Base-by-base conservation (phyloP, 805 yeast species). In the Candida nitratophila region DNA sequence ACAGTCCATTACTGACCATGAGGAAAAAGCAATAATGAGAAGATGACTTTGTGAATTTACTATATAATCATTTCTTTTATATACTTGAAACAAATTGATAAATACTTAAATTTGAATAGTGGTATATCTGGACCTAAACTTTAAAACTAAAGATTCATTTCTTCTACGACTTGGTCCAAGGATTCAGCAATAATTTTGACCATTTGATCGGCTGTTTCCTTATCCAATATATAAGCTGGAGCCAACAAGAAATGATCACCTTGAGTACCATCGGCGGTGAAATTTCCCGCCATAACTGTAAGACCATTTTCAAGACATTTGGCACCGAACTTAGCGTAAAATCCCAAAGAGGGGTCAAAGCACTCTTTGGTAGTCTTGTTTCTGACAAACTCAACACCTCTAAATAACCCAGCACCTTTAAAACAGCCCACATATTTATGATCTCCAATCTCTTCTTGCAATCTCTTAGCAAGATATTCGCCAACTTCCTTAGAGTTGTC, bases 371-470 rank as follows among this genome's bases (percentile, higher is more conserved):
- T 71, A 14, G 40, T 53, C 41, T 66, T 68, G 54, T 74, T 62
- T 52, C 74, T 67, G 45, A 75, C 77, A 30, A 74, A 61, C 56
- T 76, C 81, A 44, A 76, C 47, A 1, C 75, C 69, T 74, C 80
- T 73, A 62, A 77, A 77, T 10, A 76, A 72, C 46, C 81, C 81
- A 45, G 68, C 51, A 36, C 82, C 82, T 62, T 81, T 68, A 26
- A 75, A 69, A 44, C 74, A 74, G 47, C 80, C 81, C 39, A 70
- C 70, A 64, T 60, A 48, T 44, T 61, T 57, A 37, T 60, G 50
- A 12, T 51, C 55, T 24, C 52, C 47, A 14, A 71, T 53, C 44
- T 61, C 54, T 21, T 54, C 53, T 11, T 46, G 50, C 41, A 75
- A 50, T 33, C 52, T 46, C 22, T 55, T 53, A 43, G 75, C 76